A percentile compares a stretch with the other conserved stretches of the same genome.
Conservation (phyloP, 805 yeast genomes). For the Myxozyma vanderwaltii region DNA sequence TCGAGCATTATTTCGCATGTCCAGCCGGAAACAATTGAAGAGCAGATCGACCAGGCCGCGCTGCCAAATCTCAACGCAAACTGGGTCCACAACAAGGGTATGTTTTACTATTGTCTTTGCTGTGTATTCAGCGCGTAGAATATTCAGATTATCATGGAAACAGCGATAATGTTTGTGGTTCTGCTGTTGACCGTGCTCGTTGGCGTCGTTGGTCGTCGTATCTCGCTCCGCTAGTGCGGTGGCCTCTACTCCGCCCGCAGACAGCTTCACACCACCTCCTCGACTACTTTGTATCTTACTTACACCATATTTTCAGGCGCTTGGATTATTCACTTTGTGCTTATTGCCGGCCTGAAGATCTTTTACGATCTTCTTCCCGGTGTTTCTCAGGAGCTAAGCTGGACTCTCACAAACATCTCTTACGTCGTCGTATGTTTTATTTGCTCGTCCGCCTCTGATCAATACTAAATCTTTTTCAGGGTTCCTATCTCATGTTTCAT, state of each 20-base stretch:
- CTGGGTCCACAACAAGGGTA: conserved; percentile 92
- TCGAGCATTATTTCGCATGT: conserved; percentile 89
- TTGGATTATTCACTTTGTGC: conserved; percentile 88
- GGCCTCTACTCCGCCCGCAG: too few relatives aligned
- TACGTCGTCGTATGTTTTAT: conserved; percentile 57
- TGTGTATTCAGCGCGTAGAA: too few relatives aligned
- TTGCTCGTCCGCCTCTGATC: too few relatives aligned
- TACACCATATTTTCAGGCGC: too few relatives aligned
- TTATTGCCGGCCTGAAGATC: conserved; percentile 71
- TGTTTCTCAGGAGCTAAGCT: conserved; percentile 78
- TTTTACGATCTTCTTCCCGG: conserved; percentile 80
- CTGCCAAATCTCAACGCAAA: conserved; percentile 89
- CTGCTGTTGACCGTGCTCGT: too few relatives aligned
- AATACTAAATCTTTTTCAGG: too few relatives aligned
- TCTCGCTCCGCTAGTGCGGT: too few relatives aligned
- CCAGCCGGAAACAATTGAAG: conserved; percentile 89
- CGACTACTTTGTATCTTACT: too few relatives aligned
- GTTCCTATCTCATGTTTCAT: conserved; percentile 93
- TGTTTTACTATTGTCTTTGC: neutral
- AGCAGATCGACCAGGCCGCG: conserved; percentile 85
- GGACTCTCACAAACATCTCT: conserved; percentile 91
- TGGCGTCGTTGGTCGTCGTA: too few relatives aligned
- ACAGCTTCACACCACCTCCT: neutral
- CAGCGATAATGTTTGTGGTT: too few relatives aligned
- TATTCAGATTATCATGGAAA: too few relatives aligned